phyloP scores from a whole-genome alignment of 257 asterid species.

The Ophiorrhiza pumila region DNA sequence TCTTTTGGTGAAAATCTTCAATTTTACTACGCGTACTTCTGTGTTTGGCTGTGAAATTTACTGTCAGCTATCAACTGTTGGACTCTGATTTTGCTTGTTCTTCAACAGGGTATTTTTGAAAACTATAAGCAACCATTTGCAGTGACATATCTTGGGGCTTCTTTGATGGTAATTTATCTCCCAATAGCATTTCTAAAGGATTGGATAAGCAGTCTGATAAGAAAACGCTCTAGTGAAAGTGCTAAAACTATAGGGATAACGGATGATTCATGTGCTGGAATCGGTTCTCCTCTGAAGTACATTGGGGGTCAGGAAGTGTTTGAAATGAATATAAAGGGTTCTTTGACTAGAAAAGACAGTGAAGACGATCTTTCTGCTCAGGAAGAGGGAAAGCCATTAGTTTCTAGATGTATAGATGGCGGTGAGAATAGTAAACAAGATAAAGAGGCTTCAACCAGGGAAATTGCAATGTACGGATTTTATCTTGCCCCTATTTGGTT shows the following conservation, averaged over 20 bases:
- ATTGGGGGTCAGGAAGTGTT: constrained; percentile 54
- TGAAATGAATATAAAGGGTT: constrained; percentile 66
- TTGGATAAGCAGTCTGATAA: constrained; percentile 48
- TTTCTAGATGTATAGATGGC: constrained; percentile 42
- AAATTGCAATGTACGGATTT: constrained; percentile 85
- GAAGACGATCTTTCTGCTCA: constrained; percentile 46
- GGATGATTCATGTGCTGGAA: constrained; percentile 33
- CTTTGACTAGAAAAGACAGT: constrained; percentile 60
- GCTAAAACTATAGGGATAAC: constrained; percentile 25
- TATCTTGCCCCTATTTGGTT: constrained; percentile 98
- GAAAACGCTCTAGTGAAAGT: constrained; percentile 41
- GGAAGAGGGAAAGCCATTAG: constrained; percentile 68
- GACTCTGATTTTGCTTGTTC: background rate
- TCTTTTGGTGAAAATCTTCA: background rate
- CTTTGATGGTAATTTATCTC: constrained; percentile 87
- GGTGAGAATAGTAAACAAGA: constrained; percentile 34
- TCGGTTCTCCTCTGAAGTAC: constrained; percentile 58
- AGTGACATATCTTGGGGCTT: constrained; percentile 95
- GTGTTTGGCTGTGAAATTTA: background rate
- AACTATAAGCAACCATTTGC: constrained; percentile 98
- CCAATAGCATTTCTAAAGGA: constrained; percentile 87
- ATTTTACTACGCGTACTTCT: background rate
- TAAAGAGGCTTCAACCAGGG: constrained; percentile 62
- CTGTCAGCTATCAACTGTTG: background rate
- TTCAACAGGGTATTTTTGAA: constrained; percentile 76